Base-by-base conservation (phyloP, 2,329 filamentous ascomycete species). In the Hymenoscyphus albidus region DNA sequence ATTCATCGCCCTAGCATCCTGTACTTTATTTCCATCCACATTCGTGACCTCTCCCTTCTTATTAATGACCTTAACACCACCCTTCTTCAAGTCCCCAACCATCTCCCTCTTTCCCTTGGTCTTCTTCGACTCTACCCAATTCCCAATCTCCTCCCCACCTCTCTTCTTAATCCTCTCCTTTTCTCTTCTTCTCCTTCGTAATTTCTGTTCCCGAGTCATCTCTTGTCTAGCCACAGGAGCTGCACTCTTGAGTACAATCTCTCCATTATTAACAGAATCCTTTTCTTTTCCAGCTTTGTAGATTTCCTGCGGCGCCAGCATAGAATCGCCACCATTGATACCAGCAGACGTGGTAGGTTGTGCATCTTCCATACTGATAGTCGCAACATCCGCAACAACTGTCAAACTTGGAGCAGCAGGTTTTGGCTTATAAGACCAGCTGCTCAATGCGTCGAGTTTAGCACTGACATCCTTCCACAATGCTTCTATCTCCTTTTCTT, bases 361-460 rank as follows among this genome's bases (percentile, higher is more conserved):
- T 1, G 93, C 94, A 74, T 99, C 95, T 80, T 99, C 95, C 90
- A 98, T 96, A 70, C 86, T 84, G 69, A 98, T 88, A 3, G 91
- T 92, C n/a, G 93, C 92, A 3, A 95, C 91, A 77, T 98, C 94
- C 32, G 92, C 85, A 40, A 97, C 89, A 63, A 97, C 90, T 55
- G 91, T 93, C 68, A 99, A 85, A 57, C 86, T 86, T n/a, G 92
- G 87, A 61, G 89, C 89, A 1, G 89, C 84, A 12, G 91, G 88
- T 80, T 93, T 96, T 62, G 95, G 95, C 77, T 92, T 93, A 84
- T 97, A 97, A 79, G 97, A 91, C 88, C 92, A 96, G 76, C 91
- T 96, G 77, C 88, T 93, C 68, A 99, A 86, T 32, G 91, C 87
- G 77, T 99, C 95, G 63, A 99, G 87, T 68, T 92, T 91, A 57